These are phyloP conservation scores for Aspergillus hiratsukae DNA, from an alignment of 2,329 filamentous ascomycete genomes.

Conservation along the genomic window DNA sequence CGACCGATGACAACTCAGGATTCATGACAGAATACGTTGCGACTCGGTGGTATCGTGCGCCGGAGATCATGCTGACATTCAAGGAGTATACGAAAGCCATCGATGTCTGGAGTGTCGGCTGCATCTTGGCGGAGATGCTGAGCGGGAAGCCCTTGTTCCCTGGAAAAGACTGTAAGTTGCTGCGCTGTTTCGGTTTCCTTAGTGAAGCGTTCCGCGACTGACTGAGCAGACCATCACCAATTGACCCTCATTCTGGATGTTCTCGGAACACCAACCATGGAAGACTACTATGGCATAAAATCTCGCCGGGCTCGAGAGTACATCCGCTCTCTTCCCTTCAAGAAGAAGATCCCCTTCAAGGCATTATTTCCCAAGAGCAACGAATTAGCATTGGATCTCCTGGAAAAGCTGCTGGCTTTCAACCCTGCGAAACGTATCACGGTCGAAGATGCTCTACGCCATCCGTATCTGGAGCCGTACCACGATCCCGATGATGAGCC, in stretches of 20 bases:
- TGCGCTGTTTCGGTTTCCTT: background rate
- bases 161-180: conserved; percentile 85
- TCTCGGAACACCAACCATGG: conserved; percentile 96
- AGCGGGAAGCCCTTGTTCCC: conserved; percentile 98
- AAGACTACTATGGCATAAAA: conserved; percentile 99
- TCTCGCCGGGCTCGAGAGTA: conserved; percentile 95
- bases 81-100: conserved; percentile 99
- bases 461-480: conserved; percentile 97
- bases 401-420: conserved; percentile 95
- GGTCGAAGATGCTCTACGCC: conserved; percentile 93
- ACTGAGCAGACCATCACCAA: conserved; percentile 79
- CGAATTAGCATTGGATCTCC: conserved; percentile 85
- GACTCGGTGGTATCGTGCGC: conserved; percentile 97
- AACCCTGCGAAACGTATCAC: conserved; percentile 98
- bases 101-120: conserved; percentile 98
- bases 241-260: conserved; percentile 95
- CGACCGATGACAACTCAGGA: conserved; percentile 98
- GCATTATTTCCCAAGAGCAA: conserved; percentile 98
- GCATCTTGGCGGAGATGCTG: conserved; percentile 97
- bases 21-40: conserved; percentile 99
- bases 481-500: conserved; percentile 98
- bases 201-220: background rate
- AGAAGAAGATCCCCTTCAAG: conserved; percentile 99
- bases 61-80: conserved; percentile 99
- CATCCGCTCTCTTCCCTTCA: conserved; percentile 95